Evolutionary conservation across 2,329 filamentous ascomycete species (phyloP), one percentile per base, ranked within the genome.

Genomic region (Helotiales sp.): DNA sequence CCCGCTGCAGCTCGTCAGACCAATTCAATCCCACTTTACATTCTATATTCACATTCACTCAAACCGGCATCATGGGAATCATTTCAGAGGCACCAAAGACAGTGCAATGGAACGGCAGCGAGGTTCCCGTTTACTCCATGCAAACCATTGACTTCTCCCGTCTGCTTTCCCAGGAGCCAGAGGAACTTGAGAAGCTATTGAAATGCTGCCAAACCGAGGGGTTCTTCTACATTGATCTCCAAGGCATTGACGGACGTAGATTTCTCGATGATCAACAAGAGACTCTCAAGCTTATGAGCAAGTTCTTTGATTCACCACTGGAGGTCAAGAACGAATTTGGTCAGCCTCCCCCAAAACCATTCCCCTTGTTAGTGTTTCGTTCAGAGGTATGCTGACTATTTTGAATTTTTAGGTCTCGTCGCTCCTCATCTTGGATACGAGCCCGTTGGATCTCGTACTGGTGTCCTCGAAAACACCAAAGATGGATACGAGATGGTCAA

Each of bases 191-290:
- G 68, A 84, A 82, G 72, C 78, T 86, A 7, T 75, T 85, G 63
- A 77, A 80, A 40, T 80, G 79, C 69, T 87, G 85, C 75, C 78
- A 83, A 66, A 78, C 81, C 22, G 81, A 84, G 37, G 85, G 85
- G 1, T 87, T 82, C 79, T 87, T 87, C 77, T 85, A 87, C 74
- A 80, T 87, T 47, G 82, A 87, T 73, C 80, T 87, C 10, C 73
- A 82, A 69, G 80, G 79, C 69, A 83, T 86, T 67, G 84, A 86
- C 71, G 84, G 84, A 69, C 82, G 83, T 67, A 76, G 84, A 55
- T 81, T 85, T 76, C 79, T 86, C 65, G 79, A 81, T 40, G 84
- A 87, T 75, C 80, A 85, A 69, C 79, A 86, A 74, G 80, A 84
- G 70, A 82, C 82, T 2, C 79, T 86, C 32, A 79, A 82, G 69